phyloP scores from a whole-genome alignment of 495 filamentous ascomycete species.

The Trichoderma gamsii region DNA sequence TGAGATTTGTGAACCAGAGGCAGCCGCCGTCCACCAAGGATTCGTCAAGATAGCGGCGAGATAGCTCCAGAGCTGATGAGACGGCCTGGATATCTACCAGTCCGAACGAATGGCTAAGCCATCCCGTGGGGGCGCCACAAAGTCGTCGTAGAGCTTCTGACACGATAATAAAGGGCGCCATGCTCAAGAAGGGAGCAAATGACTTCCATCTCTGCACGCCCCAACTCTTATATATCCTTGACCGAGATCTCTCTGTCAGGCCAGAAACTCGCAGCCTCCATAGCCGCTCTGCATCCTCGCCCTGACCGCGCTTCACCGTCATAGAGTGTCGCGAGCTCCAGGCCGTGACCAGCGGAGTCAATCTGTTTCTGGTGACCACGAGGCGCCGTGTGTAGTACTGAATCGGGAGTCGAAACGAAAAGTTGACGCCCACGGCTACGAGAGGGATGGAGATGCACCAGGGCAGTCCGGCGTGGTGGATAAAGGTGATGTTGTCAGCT shows the following conservation, averaged over 20 bases:
- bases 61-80: conserved; percentile 1
- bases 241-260: conserved; percentile 22
- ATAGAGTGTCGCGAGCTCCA: conserved; percentile 36
- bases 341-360: conserved; percentile 47
- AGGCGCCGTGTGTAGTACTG: conserved; percentile 46
- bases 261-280: neutral
- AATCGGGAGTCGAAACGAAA: conserved; percentile 52
- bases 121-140: conserved; percentile 38
- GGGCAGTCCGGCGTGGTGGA: conserved; percentile 59
- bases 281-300: neutral
- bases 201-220: conserved; percentile 48
- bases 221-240: conserved; percentile 39
- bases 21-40: conserved; percentile 61
- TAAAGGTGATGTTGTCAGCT: conserved; percentile 48
- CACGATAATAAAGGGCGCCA: conserved; percentile 63
- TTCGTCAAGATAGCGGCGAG: conserved; percentile 38
- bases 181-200: conserved; percentile 38
- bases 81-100: conserved; percentile 10
- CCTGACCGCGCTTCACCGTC: conserved; percentile 13
- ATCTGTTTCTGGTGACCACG: conserved; percentile 34
- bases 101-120: neutral
- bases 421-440: conserved; percentile 57
- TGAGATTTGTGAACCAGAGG: conserved; percentile 76
- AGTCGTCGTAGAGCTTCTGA: conserved; percentile 64
- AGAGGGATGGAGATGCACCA: conserved; percentile 70